Base-by-base conservation (phyloP, 2,329 filamentous ascomycete species). In the Curvularia eragrostidis region DNA sequence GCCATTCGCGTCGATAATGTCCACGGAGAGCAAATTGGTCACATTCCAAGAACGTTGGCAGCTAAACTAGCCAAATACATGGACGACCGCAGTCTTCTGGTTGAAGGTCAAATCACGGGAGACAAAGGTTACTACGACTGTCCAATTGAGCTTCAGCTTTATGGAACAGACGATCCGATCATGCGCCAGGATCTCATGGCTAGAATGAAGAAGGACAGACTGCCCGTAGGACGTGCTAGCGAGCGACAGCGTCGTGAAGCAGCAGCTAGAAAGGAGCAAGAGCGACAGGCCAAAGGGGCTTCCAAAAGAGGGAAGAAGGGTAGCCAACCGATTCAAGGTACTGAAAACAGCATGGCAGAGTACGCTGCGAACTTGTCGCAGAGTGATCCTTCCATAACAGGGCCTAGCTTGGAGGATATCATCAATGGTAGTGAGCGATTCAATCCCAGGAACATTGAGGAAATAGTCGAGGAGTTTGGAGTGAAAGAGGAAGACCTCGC, bases 1-100 rank as follows among this genome's bases (percentile, higher is more conserved):
- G 91, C 91, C 0, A 91, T 96, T 56, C 85, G 87, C 5, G 85
- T 96, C 1, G 83, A 90, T 67, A 96, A 95, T 73, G 90, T 93
- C 13, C 84, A 90, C 69, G 84, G 86, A 15, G 74, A 76, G 7
- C 91, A 96, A 68, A 91, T 96, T 66, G 92, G 92, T 0, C 91
- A 96, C 75, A 81, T 96, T 39, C 89, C 90, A 6, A 82, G 86
- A 12, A 81, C 77, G 1, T 70, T 91, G 21, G 91, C 88, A 0
- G 78, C 81, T n/a, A 94, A 90, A 74, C 78, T 97, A 52, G 87
- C 91, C 0, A 85, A 83, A 1, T 92, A 91, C 70, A 82, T 96
- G 71, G 75, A 77, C 50, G 66, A 69, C 34, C 63, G 68, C 23
- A 51, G 83, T 83, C 78, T 95, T 8, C 71, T 85, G 1, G 72